Evolutionary conservation across 805 yeast genomes (phyloP).

Genomic region (Candida maesae): DNA sequence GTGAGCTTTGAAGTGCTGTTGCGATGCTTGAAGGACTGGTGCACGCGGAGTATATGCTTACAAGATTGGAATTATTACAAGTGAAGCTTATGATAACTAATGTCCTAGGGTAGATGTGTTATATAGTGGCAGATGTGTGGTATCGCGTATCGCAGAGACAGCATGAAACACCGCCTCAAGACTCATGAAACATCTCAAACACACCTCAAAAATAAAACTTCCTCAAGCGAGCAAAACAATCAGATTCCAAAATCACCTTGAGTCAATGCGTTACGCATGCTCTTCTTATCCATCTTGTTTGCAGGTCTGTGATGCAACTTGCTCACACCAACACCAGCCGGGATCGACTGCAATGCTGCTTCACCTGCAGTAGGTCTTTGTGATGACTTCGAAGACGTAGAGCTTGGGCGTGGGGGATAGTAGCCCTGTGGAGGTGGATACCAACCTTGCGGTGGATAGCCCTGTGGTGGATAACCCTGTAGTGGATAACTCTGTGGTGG

Average conservation of each 20-base stretch:
- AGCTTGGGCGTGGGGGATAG: conserved; percentile 13
- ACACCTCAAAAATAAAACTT: background rate
- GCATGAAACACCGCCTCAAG: background rate
- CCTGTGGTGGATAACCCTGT: conserved; percentile 16
- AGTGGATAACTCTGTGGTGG: conserved; percentile 19
- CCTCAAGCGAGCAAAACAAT: no score
- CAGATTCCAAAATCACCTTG: conserved; percentile 68
- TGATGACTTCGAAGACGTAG: conserved; percentile 9
- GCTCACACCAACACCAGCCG: conserved; percentile 41
- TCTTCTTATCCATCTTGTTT: conserved; percentile 44
- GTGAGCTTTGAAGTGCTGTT: no score
- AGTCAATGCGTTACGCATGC: conserved; percentile 59
- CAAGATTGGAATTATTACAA: no score
- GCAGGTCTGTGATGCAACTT: conserved; percentile 41
- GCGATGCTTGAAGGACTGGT: no score
- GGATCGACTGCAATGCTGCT: conserved; percentile 43
- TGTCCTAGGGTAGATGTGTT: no score
- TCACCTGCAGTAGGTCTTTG: conserved; percentile 33
- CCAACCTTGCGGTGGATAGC: conserved; percentile 13
- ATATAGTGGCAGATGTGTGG: background rate
- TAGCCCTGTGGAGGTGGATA: conserved; percentile 18
- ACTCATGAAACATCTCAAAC: background rate
- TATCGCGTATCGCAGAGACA: no score
- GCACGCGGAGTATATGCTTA: no score
- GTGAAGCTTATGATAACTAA: no score